Evolutionary conservation across 371 early-diverging fungal genomes (phyloP), one percentile per base, ranked within the genome.

Genomic region (Syncephalastrum contaminatum): DNA sequence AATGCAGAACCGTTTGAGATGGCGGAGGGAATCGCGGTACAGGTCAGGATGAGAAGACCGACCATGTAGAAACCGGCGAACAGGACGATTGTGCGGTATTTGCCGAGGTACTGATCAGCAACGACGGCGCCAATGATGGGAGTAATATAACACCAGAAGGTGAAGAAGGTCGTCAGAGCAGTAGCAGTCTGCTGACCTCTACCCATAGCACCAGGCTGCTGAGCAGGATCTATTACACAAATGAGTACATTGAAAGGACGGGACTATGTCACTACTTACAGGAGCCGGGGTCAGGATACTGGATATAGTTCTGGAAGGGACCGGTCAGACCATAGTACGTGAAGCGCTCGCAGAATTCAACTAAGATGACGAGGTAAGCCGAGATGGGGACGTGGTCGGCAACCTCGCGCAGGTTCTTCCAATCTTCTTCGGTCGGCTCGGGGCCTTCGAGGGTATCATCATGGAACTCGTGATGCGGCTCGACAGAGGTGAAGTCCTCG

Each of bases 81-180:
- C 25, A 85, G 42, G 19, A 90, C 48, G 21, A 93, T 92, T 14
- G 94, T 87, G 61, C 81, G 80, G 75, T 83, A 92, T 71, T 90
- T 90, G 56, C 95, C 95, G 39, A 89, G 70, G 64, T 83, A 84
- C 60, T 83, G 81, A 77, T 93, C 95, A 45, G 93, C 88, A 46
- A 93, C 62, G 19, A 89, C 61, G 39, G 91, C 94, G 55, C 94
- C 92, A 19, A 92, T 53, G 45, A 92, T 78, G 39, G 93, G 80
- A 42, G 89, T 91, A 43, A 88, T 66, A 70, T 92, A 95, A 53
- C 88, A 86, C 72, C 89, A 81, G 70, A 91, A 91, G 10, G 47
- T 55, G 53, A 95, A 95, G 46, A 87, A 84, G 46, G 89, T 88
- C 25, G 80, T 72, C 19, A 89, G 72, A 44, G 85, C 84, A 1